phyloP scores from a whole-genome alignment of 805 yeast genomes.

The Candida morakotiae region DNA sequence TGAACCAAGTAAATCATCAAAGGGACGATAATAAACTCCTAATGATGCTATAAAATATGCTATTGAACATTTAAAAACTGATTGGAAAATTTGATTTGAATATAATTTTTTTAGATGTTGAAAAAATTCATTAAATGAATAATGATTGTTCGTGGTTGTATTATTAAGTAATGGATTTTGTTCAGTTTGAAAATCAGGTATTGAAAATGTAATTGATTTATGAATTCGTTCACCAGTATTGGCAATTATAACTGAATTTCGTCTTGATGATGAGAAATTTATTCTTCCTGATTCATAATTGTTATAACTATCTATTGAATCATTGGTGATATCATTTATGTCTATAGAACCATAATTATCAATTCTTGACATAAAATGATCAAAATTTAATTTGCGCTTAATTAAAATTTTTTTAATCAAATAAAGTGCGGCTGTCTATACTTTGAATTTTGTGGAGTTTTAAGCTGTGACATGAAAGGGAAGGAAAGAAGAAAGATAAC shows the following conservation, averaged over 20 bases:
- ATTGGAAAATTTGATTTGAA: slow-evolving; percentile 16
- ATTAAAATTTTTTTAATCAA: too few relatives aligned
- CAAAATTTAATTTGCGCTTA: too few relatives aligned
- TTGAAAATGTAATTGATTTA: slow-evolving; percentile 20
- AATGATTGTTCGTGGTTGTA: not conserved
- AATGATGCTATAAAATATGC: slow-evolving; percentile 72
- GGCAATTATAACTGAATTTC: slow-evolving; percentile 36
- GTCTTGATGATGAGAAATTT: slow-evolving; percentile 12
- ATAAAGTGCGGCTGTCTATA: too few relatives aligned
- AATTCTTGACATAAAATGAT: slow-evolving; percentile 4
- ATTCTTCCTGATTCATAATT: not conserved
- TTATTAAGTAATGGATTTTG: not conserved
- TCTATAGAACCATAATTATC: slow-evolving; percentile 2
- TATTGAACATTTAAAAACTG: slow-evolving; percentile 62
- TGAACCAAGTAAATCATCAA: slow-evolving; percentile 51
- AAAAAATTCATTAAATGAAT: not conserved
- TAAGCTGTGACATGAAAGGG: too few relatives aligned
- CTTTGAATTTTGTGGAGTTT: too few relatives aligned
- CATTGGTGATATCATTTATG: not conserved
- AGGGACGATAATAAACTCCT: slow-evolving; percentile 57
- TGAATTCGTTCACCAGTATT: slow-evolving; percentile 36
- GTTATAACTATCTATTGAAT: slow-evolving; percentile 2
- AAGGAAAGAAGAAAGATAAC: too few relatives aligned
- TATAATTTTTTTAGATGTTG: slow-evolving; percentile 4
- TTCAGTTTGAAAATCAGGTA: not conserved